Conservation (phyloP, 2,329 filamentous ascomycete species). For the Fonsecaea pedrosoi region DNA sequence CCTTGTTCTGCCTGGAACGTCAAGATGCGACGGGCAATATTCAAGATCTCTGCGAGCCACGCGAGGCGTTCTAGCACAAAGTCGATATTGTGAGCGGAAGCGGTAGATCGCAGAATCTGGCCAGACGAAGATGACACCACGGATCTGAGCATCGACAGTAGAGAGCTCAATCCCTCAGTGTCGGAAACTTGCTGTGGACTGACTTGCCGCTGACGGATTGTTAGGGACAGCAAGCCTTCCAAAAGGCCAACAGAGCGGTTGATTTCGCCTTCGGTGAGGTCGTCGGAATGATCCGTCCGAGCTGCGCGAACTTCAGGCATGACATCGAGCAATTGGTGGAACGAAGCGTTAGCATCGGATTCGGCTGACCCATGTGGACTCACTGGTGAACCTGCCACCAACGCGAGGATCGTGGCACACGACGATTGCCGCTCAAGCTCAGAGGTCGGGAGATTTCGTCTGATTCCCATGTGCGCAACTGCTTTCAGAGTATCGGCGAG, state of each 20-base stretch:
- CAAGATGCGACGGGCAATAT: slow-evolving; percentile 67
- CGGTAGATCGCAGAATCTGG: slow-evolving; percentile 5
- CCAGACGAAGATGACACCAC: background rate
- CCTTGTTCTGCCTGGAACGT: slow-evolving; percentile 72
- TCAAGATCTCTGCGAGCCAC: slow-evolving; percentile 75
- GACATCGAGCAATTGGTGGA: slow-evolving; percentile 79
- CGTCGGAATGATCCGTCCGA: slow-evolving; percentile 77
- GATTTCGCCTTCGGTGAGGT: slow-evolving; percentile 81
- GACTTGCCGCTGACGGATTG: slow-evolving; percentile 49
- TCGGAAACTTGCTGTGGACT: slow-evolving; percentile 45
- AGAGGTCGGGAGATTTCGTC: slow-evolving; percentile 77
- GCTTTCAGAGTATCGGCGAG: slow-evolving; percentile 87
- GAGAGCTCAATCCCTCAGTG: slow-evolving; percentile 41
- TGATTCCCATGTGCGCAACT: slow-evolving; percentile 86
- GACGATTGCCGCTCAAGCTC: slow-evolving; percentile 76
- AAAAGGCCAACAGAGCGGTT: slow-evolving; percentile 79
- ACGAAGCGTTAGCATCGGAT: slow-evolving; percentile 69
- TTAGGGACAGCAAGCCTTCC: slow-evolving; percentile 76
- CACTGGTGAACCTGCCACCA: slow-evolving; percentile 50
- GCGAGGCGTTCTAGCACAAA: slow-evolving; percentile 38
- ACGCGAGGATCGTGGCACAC: slow-evolving; percentile 71
- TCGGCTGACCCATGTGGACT: slow-evolving; percentile 35
- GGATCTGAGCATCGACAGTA: slow-evolving; percentile 20
- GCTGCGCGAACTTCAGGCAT: slow-evolving; percentile 71
- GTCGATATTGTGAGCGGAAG: slow-evolving; percentile 21